Evolutionary conservation across 2,329 filamentous ascomycete genomes (phyloP).

Genomic region (Beauveria pseudobassiana): DNA sequence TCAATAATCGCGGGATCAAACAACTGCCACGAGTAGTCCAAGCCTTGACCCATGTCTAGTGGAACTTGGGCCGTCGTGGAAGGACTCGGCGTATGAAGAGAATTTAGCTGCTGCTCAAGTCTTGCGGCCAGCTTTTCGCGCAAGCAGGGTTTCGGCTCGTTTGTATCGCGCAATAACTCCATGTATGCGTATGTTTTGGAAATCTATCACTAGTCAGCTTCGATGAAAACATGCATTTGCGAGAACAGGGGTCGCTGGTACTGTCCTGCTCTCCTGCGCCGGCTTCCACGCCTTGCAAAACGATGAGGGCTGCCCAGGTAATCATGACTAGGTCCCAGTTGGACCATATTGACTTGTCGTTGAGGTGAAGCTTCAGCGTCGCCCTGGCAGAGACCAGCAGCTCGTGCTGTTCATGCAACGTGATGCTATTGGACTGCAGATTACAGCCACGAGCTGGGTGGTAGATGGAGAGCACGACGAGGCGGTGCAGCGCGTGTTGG

Average conservation of each 20-base stretch:
- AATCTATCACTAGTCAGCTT: constrained; percentile 11
- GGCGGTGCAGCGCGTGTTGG: constrained; percentile 33
- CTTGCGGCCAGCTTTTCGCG: constrained; percentile 18
- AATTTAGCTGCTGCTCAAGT: constrained; percentile 21
- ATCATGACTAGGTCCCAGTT: constrained; percentile 38
- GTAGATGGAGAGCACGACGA: constrained; percentile 36
- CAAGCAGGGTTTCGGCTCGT: constrained; percentile 21
- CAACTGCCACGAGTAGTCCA: constrained; percentile 17
- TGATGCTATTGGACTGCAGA: constrained; percentile 30
- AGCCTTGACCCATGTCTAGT: constrained; percentile 12
- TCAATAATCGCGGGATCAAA: constrained; percentile 15
- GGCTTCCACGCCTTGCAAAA: constrained; percentile 33
- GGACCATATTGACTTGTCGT: constrained; percentile 35
- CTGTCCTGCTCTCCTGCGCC: constrained; percentile 31
- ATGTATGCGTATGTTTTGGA: constrained; percentile 23
- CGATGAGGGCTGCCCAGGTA: constrained; percentile 36
- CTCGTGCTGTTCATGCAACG: constrained; percentile 32
- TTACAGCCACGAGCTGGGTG: constrained; percentile 33
- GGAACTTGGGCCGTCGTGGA: constrained; percentile 11
- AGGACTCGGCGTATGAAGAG: constrained; percentile 18
- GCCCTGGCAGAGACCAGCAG: constrained; percentile 33
- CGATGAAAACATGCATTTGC: neutral
- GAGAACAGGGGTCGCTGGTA: constrained; percentile 10
- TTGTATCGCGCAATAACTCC: constrained; percentile 20
- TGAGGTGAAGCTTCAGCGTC: constrained; percentile 30